These are phyloP conservation scores for Pichia sp. DNA, from an alignment of 1,139 yeast genomes.

Conservation along the genomic window DNA sequence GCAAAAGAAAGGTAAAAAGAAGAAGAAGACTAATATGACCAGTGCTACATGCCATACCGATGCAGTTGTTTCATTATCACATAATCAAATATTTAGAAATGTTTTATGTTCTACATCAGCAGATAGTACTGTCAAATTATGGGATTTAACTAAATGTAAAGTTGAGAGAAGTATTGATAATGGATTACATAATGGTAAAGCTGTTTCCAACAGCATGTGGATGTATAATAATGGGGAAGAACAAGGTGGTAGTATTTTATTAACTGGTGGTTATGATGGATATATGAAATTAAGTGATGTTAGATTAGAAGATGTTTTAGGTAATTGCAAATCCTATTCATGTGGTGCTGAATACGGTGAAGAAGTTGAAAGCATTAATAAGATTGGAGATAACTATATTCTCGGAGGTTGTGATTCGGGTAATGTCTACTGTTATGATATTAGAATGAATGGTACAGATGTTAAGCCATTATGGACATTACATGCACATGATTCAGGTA, in stretches of 20 bases:
- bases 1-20: conserved; percentile 34
- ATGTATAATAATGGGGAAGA: conserved; percentile 34
- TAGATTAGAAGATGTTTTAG: conserved; percentile 58
- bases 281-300: conserved; percentile 77
- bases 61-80: conserved; percentile 83
- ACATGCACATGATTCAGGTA: conserved; percentile 95
- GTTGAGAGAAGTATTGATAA: conserved; percentile 66
- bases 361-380: conserved; percentile 77
- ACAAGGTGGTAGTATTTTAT: conserved; percentile 57
- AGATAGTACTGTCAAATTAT: conserved; percentile 85
- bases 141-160: conserved; percentile 76
- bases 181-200: conserved; percentile 53
- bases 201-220: conserved; percentile 88
- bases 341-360: conserved; percentile 51
- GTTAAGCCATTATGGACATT: conserved; percentile 83
- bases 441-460: conserved; percentile 39
- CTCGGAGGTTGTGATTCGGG: conserved; percentile 93
- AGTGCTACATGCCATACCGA: conserved; percentile 75
- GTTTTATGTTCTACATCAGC: conserved; percentile 93
- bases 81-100: conserved; percentile 75
- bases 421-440: conserved; percentile 81
- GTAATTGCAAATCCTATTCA: conserved; percentile 56
- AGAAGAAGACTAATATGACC: conserved; percentile 29
- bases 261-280: conserved; percentile 92
- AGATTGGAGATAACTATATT: conserved; percentile 63